Evolutionary conservation across 371 early-diverging fungal species (phyloP).

Genomic region (Blyttiomyces sp.): DNA sequence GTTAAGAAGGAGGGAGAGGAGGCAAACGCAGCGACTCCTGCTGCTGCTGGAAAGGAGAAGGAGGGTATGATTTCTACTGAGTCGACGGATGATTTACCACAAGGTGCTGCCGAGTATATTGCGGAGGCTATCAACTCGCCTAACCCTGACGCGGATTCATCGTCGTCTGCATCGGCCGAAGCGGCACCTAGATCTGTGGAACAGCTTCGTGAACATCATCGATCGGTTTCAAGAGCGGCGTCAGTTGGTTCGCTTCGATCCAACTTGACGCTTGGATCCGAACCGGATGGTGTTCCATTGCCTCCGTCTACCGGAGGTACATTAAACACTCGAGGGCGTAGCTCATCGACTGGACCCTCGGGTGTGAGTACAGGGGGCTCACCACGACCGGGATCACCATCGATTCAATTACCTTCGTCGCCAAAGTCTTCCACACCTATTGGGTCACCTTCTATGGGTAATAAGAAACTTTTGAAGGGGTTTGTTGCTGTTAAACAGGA

Average conservation of each 20-base stretch:
- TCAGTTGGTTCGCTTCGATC: not conserved
- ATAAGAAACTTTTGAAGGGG: constrained; percentile 13
- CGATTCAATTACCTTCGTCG: too few relatives aligned
- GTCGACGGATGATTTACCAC: not conserved
- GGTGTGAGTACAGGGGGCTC: too few relatives aligned
- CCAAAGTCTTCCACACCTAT: not conserved
- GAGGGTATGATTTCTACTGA: too few relatives aligned
- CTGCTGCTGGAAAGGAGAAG: too few relatives aligned
- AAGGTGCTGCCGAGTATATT: not conserved
- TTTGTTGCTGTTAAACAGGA: constrained; percentile 27
- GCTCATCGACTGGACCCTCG: not conserved
- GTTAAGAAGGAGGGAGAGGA: not conserved
- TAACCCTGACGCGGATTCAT: too few relatives aligned
- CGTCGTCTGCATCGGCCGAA: not conserved
- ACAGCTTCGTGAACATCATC: too few relatives aligned
- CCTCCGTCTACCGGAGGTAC: not conserved
- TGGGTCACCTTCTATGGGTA: not conserved
- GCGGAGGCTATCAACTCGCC: too few relatives aligned
- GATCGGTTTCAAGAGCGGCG: not conserved
- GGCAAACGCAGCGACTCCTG: not conserved
- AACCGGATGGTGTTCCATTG: not conserved
- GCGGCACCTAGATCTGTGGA: too few relatives aligned
- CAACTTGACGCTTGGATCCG: not conserved
- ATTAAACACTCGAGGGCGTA: not conserved
- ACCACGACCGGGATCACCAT: too few relatives aligned